Base-by-base conservation (phyloP, 345 rosid genomes). In the Populus tremula region DNA sequence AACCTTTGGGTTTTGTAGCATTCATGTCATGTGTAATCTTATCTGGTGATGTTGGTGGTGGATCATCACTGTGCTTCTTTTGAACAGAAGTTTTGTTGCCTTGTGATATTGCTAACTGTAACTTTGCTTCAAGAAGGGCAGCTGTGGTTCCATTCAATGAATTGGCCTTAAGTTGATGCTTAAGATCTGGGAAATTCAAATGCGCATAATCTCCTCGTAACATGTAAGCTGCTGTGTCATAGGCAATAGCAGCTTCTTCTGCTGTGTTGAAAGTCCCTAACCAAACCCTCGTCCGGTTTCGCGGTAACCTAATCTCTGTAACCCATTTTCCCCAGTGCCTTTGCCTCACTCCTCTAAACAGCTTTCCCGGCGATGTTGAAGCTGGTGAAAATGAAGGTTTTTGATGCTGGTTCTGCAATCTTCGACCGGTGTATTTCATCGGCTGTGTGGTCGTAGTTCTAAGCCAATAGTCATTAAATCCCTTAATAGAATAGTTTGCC, bases 251-350 rank as follows among this genome's bases (percentile, higher is more conserved):
- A 7, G 99, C 99, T 67, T 93, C 97, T 78, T 96, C 93, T 31
- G 98, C 99, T 0, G 97, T 92, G 64, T 93, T 93, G 45, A 92
- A 96, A 29, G 99, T 96, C 29, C 99, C 99, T 0, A 96, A 77
- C 99, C 98, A 96, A 70, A 96, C 98, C 79, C 99, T 89, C n/a
- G 94, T 91, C 81, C 99, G 78, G 84, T 96, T 93, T 80, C 92
- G 87, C 29, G 99, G 99, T 25, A 96, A 87, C 79, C 98, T 86
- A 66, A 96, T 96, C 84, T 96, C 99, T 1, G 99, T 97, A 1
- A 96, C 99, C 99, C 99, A 96, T 87, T 93, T 96, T 0, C 99
- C 97, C 99, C 99, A 93, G 72, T 92, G 99, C 86, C 98, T 90
- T 80, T 90, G 97, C 78, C 99, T 88, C 69, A 93, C 99, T 47